Base-by-base conservation (phyloP, 805 yeast species). In the Starmera amethionina region DNA sequence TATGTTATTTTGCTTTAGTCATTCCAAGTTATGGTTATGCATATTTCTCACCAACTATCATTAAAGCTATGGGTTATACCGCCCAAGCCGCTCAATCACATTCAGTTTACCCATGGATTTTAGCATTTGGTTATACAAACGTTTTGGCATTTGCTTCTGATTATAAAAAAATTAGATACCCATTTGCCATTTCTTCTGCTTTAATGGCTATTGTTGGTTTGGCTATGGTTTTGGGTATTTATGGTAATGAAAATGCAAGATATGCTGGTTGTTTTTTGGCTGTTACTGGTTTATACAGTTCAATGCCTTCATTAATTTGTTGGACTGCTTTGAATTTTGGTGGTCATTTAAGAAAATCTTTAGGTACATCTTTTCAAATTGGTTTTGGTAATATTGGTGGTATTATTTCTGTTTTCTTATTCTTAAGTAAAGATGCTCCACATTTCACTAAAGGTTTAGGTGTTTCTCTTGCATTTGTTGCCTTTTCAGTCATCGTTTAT, bases 101-200 rank as follows among this genome's bases (percentile, higher is more conserved):
- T 62, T 82, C 95, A 0, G 84, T 87, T 38, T 88, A 86, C 48
- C 94, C 95, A 16, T 86, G 94, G 89, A 67, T 84, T 34, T 63
- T 71, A 27, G 83, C 94, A 0, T 81, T 86, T 52, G 87, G 81
- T 5, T 63, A 73, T 30, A 72, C 79, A 35, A 77, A 80, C 62
- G 50, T 73, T 5, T 46, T 72, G 13, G 90, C 95, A 0, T 63
- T 67, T 43, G 46, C 68, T 41, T 80, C 93, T 1, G 95, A 86
- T 56, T 59, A 53, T 37, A 40, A 63, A 19, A 64, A 71, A 44
- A 52, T 55, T 37, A 68, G 87, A 61, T 55, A 72, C 18, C 66
- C 65, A 11, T 64, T 62, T 40, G 62, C 63, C 19, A 49, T 62
- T 18, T 57, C 55, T 8, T 59, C 65, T 12, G 58, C 60, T 36